Evolutionary conservation across 2,329 filamentous ascomycete genomes (phyloP).

Genomic region (Calonectria ilicicola): DNA sequence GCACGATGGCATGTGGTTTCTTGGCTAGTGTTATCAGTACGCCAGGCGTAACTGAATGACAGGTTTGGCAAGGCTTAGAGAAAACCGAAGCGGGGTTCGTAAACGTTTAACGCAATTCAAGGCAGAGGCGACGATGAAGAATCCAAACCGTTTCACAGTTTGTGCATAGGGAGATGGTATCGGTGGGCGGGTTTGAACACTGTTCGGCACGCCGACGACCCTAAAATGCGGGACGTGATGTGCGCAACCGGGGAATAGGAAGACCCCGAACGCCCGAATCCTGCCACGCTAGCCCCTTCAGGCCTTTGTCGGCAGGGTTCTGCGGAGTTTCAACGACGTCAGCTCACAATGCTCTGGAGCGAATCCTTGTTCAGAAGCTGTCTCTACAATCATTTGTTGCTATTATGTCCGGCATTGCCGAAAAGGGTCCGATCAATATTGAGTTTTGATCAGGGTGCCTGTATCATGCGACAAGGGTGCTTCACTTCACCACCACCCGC

Average conservation of each 20-base stretch:
- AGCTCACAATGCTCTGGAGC: neutral
- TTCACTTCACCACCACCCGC: neutral
- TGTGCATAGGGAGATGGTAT: neutral
- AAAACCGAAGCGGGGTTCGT: neutral
- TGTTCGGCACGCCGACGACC: neutral
- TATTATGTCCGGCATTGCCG: neutral
- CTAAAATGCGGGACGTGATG: slow-evolving; percentile 5
- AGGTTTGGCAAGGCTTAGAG: neutral
- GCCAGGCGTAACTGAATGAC: neutral
- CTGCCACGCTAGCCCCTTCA: neutral
- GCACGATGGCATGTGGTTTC: neutral
- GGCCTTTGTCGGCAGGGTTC: neutral
- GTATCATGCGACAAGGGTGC: neutral
- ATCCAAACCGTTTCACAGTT: neutral
- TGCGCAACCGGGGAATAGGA: slow-evolving; percentile 11
- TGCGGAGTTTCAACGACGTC: neutral
- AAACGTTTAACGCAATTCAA: neutral
- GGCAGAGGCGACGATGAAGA: neutral
- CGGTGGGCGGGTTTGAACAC: neutral
- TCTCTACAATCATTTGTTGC: neutral
- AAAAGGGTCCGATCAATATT: neutral
- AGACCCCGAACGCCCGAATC: slow-evolving; percentile 21
- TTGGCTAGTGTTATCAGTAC: neutral
- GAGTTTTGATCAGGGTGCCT: neutral
- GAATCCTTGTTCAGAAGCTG: neutral